phyloP scores from a whole-genome alignment of 495 filamentous ascomycete genomes.

The Stereocaulon alpinum region DNA sequence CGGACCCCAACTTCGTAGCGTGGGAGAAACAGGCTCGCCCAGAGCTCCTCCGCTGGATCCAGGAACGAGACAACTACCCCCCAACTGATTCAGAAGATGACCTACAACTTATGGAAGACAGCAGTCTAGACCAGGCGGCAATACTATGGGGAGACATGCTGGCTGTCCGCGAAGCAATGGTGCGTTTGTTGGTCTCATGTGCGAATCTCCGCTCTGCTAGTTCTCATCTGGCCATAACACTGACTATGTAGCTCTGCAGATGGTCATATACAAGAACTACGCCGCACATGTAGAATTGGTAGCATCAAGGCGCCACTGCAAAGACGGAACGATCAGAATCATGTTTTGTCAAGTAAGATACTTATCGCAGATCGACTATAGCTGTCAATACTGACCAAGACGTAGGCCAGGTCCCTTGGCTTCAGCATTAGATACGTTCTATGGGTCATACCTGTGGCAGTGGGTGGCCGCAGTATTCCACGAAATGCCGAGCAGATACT shows the following conservation, averaged over 20 bases:
- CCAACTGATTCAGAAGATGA: conserved; percentile 1
- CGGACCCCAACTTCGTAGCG: conserved; percentile 4
- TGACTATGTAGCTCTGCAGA: not conserved
- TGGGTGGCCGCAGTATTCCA: not conserved
- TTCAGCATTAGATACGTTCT: conserved; percentile 1
- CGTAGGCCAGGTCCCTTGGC: not conserved
- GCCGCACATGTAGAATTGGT: not conserved
- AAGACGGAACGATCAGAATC: not conserved
- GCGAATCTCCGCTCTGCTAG: no score
- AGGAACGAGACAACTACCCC: not conserved
- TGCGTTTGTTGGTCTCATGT: not conserved
- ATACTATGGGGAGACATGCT: not conserved
- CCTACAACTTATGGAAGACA: not conserved
- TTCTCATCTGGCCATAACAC: not conserved
- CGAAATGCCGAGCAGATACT: no score
- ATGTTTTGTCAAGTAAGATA: not conserved
- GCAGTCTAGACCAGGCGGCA: not conserved
- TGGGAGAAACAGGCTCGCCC: not conserved
- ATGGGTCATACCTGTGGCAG: not conserved
- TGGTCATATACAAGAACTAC: not conserved
- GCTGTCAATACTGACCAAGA: no score
- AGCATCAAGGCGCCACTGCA: not conserved
- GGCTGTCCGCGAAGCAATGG: not conserved
- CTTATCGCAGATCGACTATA: no score
- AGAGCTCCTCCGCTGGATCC: not conserved